These are phyloP conservation scores for Erysimum cheiranthoides DNA, from an alignment of 345 rosid genomes.

Conservation along the genomic window DNA sequence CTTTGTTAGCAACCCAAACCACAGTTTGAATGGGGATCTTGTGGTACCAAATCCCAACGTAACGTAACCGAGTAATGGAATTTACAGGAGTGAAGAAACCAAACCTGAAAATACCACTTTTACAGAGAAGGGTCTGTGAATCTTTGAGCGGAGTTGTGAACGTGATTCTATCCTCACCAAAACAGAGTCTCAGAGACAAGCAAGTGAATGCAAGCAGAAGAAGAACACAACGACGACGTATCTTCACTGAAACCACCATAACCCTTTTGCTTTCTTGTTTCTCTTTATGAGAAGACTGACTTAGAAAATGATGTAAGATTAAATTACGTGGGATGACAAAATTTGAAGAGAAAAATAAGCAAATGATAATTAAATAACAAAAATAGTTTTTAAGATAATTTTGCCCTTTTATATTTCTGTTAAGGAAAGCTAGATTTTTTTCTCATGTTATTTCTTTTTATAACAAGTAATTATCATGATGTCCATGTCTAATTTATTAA, in stretches of 20 bases:
- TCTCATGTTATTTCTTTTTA: too few relatives aligned
- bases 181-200: slow-evolving; percentile 25
- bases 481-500: too few relatives aligned
- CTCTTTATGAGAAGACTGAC: slow-evolving; percentile 32
- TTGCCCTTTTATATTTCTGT: too few relatives aligned
- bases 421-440: too few relatives aligned
- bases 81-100: slow-evolving; percentile 65
- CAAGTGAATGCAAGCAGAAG: slow-evolving; percentile 30
- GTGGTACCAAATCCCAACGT: slow-evolving; percentile 64
- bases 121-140: slow-evolving; percentile 48
- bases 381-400: too few relatives aligned
- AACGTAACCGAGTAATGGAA: slow-evolving; percentile 47
- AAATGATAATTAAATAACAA: too few relatives aligned
- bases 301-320: not conserved
- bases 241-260: slow-evolving; percentile 18
- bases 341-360: too few relatives aligned
- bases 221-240: slow-evolving; percentile 26
- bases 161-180: slow-evolving; percentile 45
- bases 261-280: not conserved
- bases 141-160: slow-evolving; percentile 48
- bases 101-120: slow-evolving; percentile 46
- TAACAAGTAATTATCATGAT: too few relatives aligned
- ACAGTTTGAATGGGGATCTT: slow-evolving; percentile 35
- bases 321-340: too few relatives aligned
- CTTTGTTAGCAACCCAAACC: slow-evolving; percentile 65